Conservation (phyloP, 257 asterid genomes). For the Rehmannia glutinosa region DNA sequence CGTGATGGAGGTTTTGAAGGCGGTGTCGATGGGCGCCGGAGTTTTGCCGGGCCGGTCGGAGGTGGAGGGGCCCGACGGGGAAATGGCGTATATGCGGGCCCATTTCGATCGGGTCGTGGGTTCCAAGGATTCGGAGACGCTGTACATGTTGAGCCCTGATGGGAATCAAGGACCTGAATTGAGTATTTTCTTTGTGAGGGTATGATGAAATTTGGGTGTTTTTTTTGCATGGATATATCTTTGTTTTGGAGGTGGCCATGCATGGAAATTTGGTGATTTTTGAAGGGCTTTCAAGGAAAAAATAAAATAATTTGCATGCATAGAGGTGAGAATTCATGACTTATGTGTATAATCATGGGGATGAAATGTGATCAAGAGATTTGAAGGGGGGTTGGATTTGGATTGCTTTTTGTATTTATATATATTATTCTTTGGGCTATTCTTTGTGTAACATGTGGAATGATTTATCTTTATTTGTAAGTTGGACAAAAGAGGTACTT, state of each 20-base stretch:
- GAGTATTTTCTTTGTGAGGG: slow-evolving; percentile 82
- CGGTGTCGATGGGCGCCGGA: slow-evolving; percentile 90
- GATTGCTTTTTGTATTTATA: too few species aligned
- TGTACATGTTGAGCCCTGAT: slow-evolving; percentile 85
- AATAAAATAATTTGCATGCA: too few species aligned
- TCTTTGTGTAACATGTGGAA: too few species aligned
- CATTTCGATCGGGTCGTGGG: slow-evolving; percentile 73
- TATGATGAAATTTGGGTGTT: slow-evolving; percentile 16
- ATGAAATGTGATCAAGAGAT: too few species aligned
- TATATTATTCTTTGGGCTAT: too few species aligned
- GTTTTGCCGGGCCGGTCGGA: slow-evolving; percentile 64
- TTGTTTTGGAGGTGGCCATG: too few species aligned
- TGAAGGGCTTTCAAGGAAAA: too few species aligned
- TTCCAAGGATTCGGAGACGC: slow-evolving; percentile 73
- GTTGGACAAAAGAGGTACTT: too few species aligned
- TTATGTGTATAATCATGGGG: too few species aligned
- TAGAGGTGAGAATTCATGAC: too few species aligned
- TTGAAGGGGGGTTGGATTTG: too few species aligned
- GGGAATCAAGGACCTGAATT: slow-evolving; percentile 74
- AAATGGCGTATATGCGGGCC: slow-evolving; percentile 75
- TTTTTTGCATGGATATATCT: background rate
- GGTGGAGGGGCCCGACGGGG: slow-evolving; percentile 65
- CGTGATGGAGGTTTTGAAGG: slow-evolving; percentile 73
- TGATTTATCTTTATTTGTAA: too few species aligned
- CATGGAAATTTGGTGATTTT: background rate